phyloP scores from a whole-genome alignment of 305 asterid species.

The Plantago lanceolata region DNA sequence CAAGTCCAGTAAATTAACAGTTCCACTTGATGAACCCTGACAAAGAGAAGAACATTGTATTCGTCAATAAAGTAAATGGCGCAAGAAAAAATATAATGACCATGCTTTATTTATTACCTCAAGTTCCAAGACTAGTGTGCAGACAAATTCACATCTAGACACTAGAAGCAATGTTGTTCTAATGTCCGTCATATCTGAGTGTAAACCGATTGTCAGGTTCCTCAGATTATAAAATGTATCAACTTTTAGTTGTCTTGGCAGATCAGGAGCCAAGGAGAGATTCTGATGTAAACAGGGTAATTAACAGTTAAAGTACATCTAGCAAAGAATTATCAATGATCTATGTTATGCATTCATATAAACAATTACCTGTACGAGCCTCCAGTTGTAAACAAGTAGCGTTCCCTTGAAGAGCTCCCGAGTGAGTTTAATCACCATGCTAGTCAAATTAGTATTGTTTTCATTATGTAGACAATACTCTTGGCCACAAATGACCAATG shows the following conservation, averaged over 20 bases:
- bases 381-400: neutral
- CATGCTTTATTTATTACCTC: too few species aligned
- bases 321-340: neutral
- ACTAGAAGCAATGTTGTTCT: too few species aligned
- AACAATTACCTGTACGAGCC: constrained; percentile 21
- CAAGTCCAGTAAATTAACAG: too few species aligned
- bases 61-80: too few species aligned
- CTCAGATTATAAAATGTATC: neutral
- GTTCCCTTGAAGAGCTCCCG: constrained; percentile 11
- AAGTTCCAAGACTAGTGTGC: too few species aligned
- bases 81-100: too few species aligned
- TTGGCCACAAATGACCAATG: constrained; percentile 12
- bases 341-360: neutral
- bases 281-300: constrained; percentile 20
- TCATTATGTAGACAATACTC: neutral
- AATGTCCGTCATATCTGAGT: too few species aligned
- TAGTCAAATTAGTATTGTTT: neutral
- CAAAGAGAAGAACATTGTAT: too few species aligned
- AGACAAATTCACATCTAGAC: too few species aligned
- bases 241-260: constrained; percentile 5
- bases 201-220: neutral
- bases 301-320: neutral
- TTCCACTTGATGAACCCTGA: too few species aligned
- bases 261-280: constrained; percentile 17
- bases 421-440: constrained; percentile 11